These are phyloP conservation scores for Achaetomiella virescens DNA, from an alignment of 495 filamentous ascomycete species.

Conservation along the genomic window DNA sequence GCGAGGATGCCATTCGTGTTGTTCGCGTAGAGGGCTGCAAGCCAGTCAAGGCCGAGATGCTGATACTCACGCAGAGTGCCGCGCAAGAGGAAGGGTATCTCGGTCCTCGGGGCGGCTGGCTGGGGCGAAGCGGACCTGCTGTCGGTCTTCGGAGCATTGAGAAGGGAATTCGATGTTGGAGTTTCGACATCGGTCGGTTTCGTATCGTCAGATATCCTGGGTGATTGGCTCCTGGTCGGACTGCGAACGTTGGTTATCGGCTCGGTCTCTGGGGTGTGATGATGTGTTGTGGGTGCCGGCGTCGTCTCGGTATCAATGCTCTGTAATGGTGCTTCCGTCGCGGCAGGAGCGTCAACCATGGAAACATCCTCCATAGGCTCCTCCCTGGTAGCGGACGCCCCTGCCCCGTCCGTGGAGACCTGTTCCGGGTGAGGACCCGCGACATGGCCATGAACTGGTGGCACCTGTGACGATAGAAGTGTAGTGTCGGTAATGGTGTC, in stretches of 20 bases:
- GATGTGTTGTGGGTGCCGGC: conserved; percentile 12
- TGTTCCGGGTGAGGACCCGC: not conserved
- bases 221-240: conserved; percentile 46
- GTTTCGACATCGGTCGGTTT: conserved; percentile 66
- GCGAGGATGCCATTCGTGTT: conserved; percentile 96
- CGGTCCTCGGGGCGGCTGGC: conserved; percentile 53
- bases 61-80: conserved; percentile 95
- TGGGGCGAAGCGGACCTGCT: conserved; percentile 41
- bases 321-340: not conserved
- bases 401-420: not conserved
- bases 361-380: conserved; percentile 44
- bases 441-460: too few species aligned
- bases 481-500: too few species aligned
- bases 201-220: conserved; percentile 57
- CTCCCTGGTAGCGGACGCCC: conserved; percentile 16
- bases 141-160: conserved; percentile 29
- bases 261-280: conserved; percentile 32
- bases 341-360: conserved; percentile 36
- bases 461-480: too few species aligned
- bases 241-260: conserved; percentile 34
- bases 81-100: conserved; percentile 80
- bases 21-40: conserved; percentile 85
- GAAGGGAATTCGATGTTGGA: conserved; percentile 52
- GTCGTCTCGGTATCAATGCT: conserved; percentile 5
- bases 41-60: conserved; percentile 93